Conservation (phyloP, 2,329 filamentous ascomycete species). For the Huntiella decipiens region DNA sequence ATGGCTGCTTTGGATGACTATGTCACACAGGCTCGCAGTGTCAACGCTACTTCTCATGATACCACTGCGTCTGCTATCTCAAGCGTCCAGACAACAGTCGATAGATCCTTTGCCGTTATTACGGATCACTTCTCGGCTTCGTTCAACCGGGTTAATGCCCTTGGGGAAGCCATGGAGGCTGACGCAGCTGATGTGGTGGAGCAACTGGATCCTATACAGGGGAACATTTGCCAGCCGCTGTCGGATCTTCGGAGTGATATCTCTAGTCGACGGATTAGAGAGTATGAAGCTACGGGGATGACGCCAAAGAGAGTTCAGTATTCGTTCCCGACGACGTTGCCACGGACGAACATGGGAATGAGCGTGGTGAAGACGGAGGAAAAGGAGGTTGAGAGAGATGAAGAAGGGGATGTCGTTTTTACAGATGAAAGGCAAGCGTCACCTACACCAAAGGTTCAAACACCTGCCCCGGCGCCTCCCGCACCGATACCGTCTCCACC, state of each 20-base stretch:
- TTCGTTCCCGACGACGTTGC: slow-evolving; percentile 59
- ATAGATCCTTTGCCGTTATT: slow-evolving; percentile 51
- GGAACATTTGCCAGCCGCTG: slow-evolving; percentile 48
- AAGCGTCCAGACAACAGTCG: slow-evolving; percentile 46
- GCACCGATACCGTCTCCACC: slow-evolving; percentile 14
- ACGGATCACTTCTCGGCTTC: slow-evolving; percentile 50
- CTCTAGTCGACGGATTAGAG: slow-evolving; percentile 42
- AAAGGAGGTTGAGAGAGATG: slow-evolving; percentile 14
- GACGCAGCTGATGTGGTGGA: slow-evolving; percentile 39
- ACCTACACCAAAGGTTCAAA: not conserved
- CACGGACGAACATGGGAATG: slow-evolving; percentile 36
- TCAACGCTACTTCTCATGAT: slow-evolving; percentile 62
- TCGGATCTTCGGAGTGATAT: slow-evolving; percentile 53
- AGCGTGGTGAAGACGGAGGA: slow-evolving; percentile 9
- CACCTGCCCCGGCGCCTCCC: not conserved
- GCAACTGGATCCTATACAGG: slow-evolving; percentile 40
- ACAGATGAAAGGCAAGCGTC: slow-evolving; percentile 18
- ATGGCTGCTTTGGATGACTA: slow-evolving; percentile 84
- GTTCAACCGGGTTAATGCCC: slow-evolving; percentile 44
- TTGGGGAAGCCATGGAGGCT: slow-evolving; percentile 48
- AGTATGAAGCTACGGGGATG: slow-evolving; percentile 69
- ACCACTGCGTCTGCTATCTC: slow-evolving; percentile 49
- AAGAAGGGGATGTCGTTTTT: slow-evolving; percentile 22
- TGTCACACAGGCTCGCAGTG: slow-evolving; percentile 58
- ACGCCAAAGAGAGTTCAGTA: slow-evolving; percentile 73